Base-by-base conservation (phyloP, 2,329 filamentous ascomycete species). In the Zymoseptoria brevis region DNA sequence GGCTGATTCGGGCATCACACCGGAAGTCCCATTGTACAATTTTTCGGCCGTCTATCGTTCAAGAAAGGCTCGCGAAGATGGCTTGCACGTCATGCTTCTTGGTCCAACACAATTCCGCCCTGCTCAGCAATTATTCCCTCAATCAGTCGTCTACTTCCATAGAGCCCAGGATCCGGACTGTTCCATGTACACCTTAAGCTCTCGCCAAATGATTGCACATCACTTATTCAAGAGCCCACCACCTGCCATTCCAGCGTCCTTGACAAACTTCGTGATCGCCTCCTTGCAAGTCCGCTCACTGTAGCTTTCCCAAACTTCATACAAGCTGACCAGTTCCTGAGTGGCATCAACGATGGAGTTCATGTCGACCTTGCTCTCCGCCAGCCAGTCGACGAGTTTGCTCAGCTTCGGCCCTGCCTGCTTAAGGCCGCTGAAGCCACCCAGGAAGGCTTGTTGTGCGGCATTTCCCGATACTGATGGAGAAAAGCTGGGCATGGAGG, bases 301-400 rank as follows among this genome's bases (percentile, higher is more conserved):
- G 69, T 85, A 87, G 60, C 78, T 77, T 64, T 87, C 85, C 84
- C 85, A 87, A 0, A 84, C 75, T 69, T 95, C 89, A 71, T 96
- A 96, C 63, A 96, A 83, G 3, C 89, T 92, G 56, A 96, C 89
- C 62, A 96, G 82, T 75, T 96, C 92, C 75, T 96, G 92, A 0
- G 89, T 93, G 69, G 88, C 90, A 74, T 96, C 90, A 55, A 96
- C 87, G 73, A 95, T 87, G 30, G 86, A 87, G 64, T 89, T 85
- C 68, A 96, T 88, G 68, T 95, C 89, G 50, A 96, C 84, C 58
- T 85, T 87, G 68, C 89, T 94, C 71, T 96, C 90, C 0, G 91
- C 88, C 58, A 96, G 79, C 87, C 91, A 96, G 49, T 84, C 83
- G 8, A 90, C 83, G 49, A 96, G 80, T 67, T 71, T 78, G 68